phyloP scores from a whole-genome alignment of 1,284 basidiomycete species.

The Acaromyces ingoldii region DNA sequence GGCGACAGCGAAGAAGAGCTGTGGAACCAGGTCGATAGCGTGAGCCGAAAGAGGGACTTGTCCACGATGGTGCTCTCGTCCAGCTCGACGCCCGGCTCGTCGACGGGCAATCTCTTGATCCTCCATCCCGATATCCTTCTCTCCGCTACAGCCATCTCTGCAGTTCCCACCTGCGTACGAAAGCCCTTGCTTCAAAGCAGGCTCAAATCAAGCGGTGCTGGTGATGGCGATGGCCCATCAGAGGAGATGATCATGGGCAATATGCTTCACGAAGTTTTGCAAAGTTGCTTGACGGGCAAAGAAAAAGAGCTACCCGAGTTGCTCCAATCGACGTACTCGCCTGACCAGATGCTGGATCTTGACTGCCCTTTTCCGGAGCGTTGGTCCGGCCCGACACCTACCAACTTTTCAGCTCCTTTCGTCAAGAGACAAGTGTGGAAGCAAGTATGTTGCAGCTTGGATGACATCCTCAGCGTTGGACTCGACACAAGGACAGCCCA shows the following conservation, averaged over 20 bases:
- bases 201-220: constrained; percentile 19
- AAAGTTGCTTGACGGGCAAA: constrained; percentile 36
- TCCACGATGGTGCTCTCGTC: constrained; percentile 13
- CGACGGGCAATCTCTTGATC: constrained; percentile 35
- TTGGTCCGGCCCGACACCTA: constrained; percentile 7
- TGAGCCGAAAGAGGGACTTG: background rate
- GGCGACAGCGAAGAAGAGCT: background rate
- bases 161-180: constrained; percentile 39
- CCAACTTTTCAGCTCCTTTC: constrained; percentile 34
- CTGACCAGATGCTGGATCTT: constrained; percentile 35
- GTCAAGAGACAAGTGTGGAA: constrained; percentile 23
- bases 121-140: constrained; percentile 45
- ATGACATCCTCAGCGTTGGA: constrained; percentile 27
- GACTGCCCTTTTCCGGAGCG: constrained; percentile 5
- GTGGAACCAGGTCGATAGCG: background rate
- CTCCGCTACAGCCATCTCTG: constrained; percentile 39
- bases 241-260: constrained; percentile 42
- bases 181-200: constrained; percentile 40
- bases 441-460: constrained; percentile 29
- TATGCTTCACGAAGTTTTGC: constrained; percentile 45
- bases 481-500: constrained; percentile 22
- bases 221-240: constrained; percentile 6
- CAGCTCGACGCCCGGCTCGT: background rate
- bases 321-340: constrained; percentile 21
- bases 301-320: constrained; percentile 9